Base-by-base conservation (phyloP, 2,329 filamentous ascomycete species). In the Botrytis aclada region DNA sequence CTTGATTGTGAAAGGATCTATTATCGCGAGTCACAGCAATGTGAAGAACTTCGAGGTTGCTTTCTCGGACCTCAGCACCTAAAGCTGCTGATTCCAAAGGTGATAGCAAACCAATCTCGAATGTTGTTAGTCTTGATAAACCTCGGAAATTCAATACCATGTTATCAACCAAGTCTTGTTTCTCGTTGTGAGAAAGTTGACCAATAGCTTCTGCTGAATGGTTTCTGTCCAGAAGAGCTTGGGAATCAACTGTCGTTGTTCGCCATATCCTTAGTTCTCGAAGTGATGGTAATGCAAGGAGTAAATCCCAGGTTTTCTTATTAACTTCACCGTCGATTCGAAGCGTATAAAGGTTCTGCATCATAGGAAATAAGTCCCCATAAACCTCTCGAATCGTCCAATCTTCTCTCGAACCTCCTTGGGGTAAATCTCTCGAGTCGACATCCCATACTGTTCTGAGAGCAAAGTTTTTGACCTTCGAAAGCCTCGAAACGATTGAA, bases 201-300 rank as follows among this genome's bases (percentile, higher is more conserved):
- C 54, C 16, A 37, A 72, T 43, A 20, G 54, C 10, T 37, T 61
- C 37, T 32, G 25, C 25, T 39, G 70, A 25, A 61, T 45, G 65
- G 9, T 45, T 45, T 12, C 70, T 47, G 5, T 69, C 63, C 12
- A 72, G 45, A n/a, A 72, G 64, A 32, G 54, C 71, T 29, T 72
- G 64, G 22, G 56, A 61, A 43, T 72, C 65, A 32, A 72, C 41
- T 18, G 71, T 72, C 14, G 64, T 70, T 9, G 71, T 72, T 54
- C 71, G 71, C 71, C 71, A 72, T 47, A 72, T 70, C 65, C 71
- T 61, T 51, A 72, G 20, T 62, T 72, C 71, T 62, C 71, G 54
- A 29, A 72, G 58, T 7, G 71, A 69, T 22, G 71, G 71, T 29
- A 70, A 62, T 51, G 25, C 18, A 18, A 72, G 32, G 25, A 72